Percentiles rank a stretch among this genome's conserved stretches.
These are phyloP conservation scores for Podaxis sp. DNA, from an alignment of 768 basidiomycete genomes.

Conservation along the genomic window DNA sequence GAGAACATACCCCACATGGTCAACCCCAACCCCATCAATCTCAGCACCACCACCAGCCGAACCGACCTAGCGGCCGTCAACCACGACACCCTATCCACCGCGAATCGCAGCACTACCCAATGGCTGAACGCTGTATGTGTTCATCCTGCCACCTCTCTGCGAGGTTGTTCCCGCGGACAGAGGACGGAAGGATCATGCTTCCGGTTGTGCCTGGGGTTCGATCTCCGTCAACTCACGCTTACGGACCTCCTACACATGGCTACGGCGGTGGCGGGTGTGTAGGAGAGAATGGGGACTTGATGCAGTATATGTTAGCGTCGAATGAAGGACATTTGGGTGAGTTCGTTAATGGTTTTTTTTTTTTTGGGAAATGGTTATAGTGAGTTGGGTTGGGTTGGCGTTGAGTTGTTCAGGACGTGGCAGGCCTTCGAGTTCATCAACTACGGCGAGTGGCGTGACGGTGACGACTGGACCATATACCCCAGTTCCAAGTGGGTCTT, in stretches of 20 bases:
- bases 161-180: conserved; percentile 9
- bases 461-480: neutral
- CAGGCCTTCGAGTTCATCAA: neutral
- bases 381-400: neutral
- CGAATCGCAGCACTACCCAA: conserved; percentile 4
- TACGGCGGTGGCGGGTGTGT: neutral
- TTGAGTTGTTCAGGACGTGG: conserved; percentile 1
- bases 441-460: neutral
- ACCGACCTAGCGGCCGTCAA: neutral
- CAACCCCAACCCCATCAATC: neutral
- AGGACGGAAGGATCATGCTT: conserved; percentile 5
- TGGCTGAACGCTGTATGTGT: conserved; percentile 6
- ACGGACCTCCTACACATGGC: neutral
- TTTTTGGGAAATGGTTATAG: neutral
- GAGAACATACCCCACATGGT: neutral
- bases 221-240: neutral
- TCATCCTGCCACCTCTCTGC: conserved; percentile 9
- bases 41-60: neutral
- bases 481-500: neutral
- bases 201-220: neutral
- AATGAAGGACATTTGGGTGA: neutral
- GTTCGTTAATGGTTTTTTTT: neutral
- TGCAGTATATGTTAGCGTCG: neutral
- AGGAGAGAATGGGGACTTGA: neutral
- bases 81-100: neutral